Evolutionary conservation across 495 filamentous ascomycete genomes (phyloP), one percentile per base, ranked within the genome.

Genomic region (Aspergillus homomorphus): DNA sequence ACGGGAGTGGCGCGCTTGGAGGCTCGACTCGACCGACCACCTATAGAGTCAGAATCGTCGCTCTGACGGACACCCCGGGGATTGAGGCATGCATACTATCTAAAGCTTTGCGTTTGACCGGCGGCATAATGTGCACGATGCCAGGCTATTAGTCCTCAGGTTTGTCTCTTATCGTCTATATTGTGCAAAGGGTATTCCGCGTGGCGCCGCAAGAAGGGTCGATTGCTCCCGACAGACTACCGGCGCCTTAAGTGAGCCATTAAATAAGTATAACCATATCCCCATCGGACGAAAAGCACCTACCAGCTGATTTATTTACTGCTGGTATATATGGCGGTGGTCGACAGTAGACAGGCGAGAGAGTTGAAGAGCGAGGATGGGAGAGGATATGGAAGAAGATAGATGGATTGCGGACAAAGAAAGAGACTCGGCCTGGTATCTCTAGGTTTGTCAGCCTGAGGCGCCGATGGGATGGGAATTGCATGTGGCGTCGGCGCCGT

Each of bases 61-160:
- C 33, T 59, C 63, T 54, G 58, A 43, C 61, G 58, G 60, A 20
- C 60, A 49, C 54, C 59, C 60, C 33, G 56, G 67, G 53, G 55
- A 58, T 58, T 33, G 68, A 69, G 70, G 26, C 26, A 74, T 28
- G 41, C 65, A 64, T 73, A 73, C 79, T 81, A 43, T 83, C 76
- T 59, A 83, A 71, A 51, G 89, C 89, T 76, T 94, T 92, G 70
- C 90, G 83, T 76, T 94, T 94, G 8, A 82, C 77, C 46, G 88
- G 26, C 26, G 26, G 86, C 89, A 92, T 92, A 43, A 41, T 69
- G 62, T 23, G 15, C 26, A 30, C 4, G 26, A 30, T 30, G 4
- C 26, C 26, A 30, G 26, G 26, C 4, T 4, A 30, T 4, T 26
- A 18, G 16, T 30, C 21, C 38, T 48, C 58, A 43, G 33, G 45